Evolutionary conservation across 805 yeast species (phyloP).

Genomic region (Millerozyma miso): DNA sequence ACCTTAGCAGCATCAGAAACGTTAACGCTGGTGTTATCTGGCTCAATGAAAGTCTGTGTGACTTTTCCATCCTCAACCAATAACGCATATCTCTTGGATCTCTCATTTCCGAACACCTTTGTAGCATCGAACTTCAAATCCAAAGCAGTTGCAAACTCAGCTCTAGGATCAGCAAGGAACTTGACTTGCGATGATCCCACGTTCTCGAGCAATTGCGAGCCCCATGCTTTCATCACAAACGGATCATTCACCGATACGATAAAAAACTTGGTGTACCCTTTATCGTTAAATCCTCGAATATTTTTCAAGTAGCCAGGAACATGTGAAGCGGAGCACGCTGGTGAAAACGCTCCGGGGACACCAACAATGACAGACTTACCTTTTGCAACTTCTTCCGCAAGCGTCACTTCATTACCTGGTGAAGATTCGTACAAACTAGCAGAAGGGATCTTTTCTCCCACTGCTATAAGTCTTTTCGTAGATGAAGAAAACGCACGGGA

Average conservation of each 20-base stretch:
- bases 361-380: conserved; percentile 38
- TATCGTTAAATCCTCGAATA: conserved; percentile 48
- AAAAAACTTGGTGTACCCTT: conserved; percentile 62
- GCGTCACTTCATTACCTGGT: conserved; percentile 59
- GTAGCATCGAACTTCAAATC: conserved; percentile 74
- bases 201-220: conserved; percentile 30
- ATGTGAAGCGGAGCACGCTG: conserved; percentile 69
- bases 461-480: conserved; percentile 31
- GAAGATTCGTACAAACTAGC: conserved; percentile 54
- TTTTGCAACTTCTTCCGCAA: conserved; percentile 42
- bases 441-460: conserved; percentile 62
- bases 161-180: conserved; percentile 77
- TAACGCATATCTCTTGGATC: conserved; percentile 74
- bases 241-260: conserved; percentile 83
- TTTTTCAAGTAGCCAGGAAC: conserved; percentile 68
- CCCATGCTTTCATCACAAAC: conserved; percentile 83
- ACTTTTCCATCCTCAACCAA: conserved; percentile 75
- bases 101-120: conserved; percentile 67
- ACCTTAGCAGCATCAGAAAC: conserved; percentile 48
- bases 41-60: conserved; percentile 64
- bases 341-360: conserved; percentile 68
- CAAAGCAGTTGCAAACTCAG: conserved; percentile 61
- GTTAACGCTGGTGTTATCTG: conserved; percentile 71
- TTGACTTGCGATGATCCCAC: conserved; percentile 34
- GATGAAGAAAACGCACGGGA: conserved; percentile 18